Evolutionary conservation across 371 early-diverging fungal species (phyloP).

Genomic region (Batkoa obscura): DNA sequence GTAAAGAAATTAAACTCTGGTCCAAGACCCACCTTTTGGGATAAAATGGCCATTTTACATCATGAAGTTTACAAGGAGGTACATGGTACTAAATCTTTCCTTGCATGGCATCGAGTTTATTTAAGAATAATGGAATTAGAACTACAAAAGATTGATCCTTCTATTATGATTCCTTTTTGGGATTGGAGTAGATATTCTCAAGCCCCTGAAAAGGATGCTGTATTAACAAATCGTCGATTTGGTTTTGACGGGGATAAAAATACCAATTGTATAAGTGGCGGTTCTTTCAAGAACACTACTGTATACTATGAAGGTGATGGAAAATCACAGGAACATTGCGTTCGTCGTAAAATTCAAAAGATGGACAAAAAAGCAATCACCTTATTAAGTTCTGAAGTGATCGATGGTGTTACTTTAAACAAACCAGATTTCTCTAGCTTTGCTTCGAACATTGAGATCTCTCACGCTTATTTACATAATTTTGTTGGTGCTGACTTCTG

Average conservation of each 20-base stretch:
- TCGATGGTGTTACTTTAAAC: not conserved
- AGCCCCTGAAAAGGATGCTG: not conserved
- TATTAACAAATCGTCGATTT: not conserved
- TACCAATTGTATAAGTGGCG: not conserved
- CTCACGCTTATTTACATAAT: conserved; percentile 4
- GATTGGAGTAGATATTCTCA: conserved; percentile 4
- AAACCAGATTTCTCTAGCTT: not conserved
- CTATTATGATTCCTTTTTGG: conserved; percentile 6
- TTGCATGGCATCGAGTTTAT: conserved; percentile 8
- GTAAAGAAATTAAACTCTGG: conserved; percentile 2
- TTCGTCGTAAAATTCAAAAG: not conserved
- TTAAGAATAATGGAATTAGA: not conserved
- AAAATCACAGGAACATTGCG: not conserved
- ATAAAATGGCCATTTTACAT: not conserved
- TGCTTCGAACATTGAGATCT: not conserved
- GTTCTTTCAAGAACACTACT: not conserved
- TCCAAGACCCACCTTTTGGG: conserved; percentile 2
- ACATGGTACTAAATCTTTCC: conserved; percentile 2
- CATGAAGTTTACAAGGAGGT: not conserved
- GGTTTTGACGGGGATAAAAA: not conserved
- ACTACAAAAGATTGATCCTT: conserved; percentile 1
- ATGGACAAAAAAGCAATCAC: not conserved
- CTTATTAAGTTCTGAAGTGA: not conserved
- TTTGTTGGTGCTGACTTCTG: conserved; percentile 4
- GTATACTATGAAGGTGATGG: not conserved